These are phyloP conservation scores for Aspergillus hancockii DNA, from an alignment of 495 filamentous ascomycete genomes.

Conservation along the genomic window DNA sequence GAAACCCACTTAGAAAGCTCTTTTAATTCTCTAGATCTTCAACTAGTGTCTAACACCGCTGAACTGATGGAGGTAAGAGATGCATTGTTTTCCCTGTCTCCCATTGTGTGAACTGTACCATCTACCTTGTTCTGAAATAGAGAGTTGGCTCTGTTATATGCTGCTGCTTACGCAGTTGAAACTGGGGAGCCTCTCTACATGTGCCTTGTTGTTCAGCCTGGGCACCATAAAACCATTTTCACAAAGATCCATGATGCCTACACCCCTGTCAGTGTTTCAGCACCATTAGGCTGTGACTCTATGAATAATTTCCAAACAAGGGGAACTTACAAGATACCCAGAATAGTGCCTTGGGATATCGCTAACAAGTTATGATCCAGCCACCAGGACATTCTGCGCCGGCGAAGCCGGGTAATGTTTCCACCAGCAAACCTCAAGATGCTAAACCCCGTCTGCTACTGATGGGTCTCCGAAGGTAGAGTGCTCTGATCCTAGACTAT, in stretches of 20 bases:
- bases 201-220: background rate
- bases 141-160: background rate
- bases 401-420: slow-evolving; percentile 29
- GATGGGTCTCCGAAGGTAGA: slow-evolving; percentile 92
- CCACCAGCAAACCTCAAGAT: slow-evolving; percentile 41
- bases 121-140: too few relatives aligned
- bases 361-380: slow-evolving; percentile 39
- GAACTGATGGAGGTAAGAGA: slow-evolving; percentile 12
- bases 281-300: background rate
- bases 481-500: background rate
- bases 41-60: background rate
- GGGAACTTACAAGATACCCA: slow-evolving; percentile 22
- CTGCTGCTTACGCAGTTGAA: background rate
- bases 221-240: too few relatives aligned
- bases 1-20: background rate
- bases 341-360: slow-evolving; percentile 29
- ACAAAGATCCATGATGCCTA: background rate
- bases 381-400: slow-evolving; percentile 27
- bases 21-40: background rate
- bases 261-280: background rate
- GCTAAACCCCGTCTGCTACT: slow-evolving; percentile 84
- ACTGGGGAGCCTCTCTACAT: background rate
- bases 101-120: background rate
- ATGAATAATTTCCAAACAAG: background rate
- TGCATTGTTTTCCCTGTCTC: background rate